phyloP scores from a whole-genome alignment of 1,284 basidiomycete genomes.

The Fomitopsis betulina region DNA sequence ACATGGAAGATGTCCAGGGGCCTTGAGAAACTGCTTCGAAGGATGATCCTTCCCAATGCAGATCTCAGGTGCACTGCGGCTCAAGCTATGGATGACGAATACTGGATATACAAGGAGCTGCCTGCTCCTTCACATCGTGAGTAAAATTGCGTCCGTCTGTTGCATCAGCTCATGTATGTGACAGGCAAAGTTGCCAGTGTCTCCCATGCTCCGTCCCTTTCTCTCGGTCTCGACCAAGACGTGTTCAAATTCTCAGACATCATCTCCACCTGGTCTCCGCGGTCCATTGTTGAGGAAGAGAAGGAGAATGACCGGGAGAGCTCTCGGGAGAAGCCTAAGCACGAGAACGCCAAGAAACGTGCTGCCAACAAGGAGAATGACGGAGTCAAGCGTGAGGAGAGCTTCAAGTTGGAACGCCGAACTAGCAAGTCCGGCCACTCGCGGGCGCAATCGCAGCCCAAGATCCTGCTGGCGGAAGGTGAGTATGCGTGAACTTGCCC shows the following conservation, averaged over 20 bases:
- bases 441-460: constrained; percentile 27
- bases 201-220: constrained; percentile 32
- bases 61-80: constrained; percentile 64
- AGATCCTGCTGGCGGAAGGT: constrained; percentile 15
- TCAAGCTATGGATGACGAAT: constrained; percentile 61
- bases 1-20: constrained; percentile 67
- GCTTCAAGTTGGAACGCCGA: constrained; percentile 8
- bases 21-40: constrained; percentile 60
- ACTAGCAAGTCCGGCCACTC: constrained; percentile 16
- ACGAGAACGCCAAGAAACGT: constrained; percentile 5
- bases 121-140: constrained; percentile 4
- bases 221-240: constrained; percentile 45
- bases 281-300: constrained; percentile 15
- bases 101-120: constrained; percentile 43
- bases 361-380: constrained; percentile 13
- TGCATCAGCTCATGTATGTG: background rate
- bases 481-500: background rate
- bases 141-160: background rate
- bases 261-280: constrained; percentile 31
- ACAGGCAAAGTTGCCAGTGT: constrained; percentile 50
- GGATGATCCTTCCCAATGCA: constrained; percentile 77
- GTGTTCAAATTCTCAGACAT: constrained; percentile 38
- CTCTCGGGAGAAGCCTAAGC: constrained; percentile 3
- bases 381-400: background rate
- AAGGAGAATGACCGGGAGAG: constrained; percentile 12